phyloP scores from a whole-genome alignment of 352 stramenopile genomes.

The Phytophthora cactorum region DNA sequence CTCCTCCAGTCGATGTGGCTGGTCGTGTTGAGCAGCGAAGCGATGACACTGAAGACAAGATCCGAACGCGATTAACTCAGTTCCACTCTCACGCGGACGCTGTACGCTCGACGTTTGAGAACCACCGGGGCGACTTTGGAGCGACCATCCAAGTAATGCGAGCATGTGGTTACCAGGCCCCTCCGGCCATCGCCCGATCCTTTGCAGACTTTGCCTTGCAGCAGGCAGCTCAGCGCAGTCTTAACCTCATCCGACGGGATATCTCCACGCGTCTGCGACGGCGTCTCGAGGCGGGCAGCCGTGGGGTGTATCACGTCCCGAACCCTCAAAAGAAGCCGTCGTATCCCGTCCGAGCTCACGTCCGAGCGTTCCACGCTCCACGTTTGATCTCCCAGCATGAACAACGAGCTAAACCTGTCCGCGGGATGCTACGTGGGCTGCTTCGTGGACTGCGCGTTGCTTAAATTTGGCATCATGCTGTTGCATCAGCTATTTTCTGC shows the following conservation, averaged over 20 bases:
- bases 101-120: conserved; percentile 55
- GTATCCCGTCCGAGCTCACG: conserved; percentile 20
- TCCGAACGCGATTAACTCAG: conserved; percentile 83
- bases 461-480: neutral
- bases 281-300: conserved; percentile 14
- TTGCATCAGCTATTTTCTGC: too few species aligned
- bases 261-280: conserved; percentile 27
- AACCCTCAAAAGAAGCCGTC: conserved; percentile 22
- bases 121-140: conserved; percentile 10
- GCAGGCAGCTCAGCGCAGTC: conserved; percentile 27
- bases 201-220: conserved; percentile 36
- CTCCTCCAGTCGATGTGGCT: conserved; percentile 72
- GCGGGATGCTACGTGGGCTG: conserved; percentile 17
- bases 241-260: conserved; percentile 23
- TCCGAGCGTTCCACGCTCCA: conserved; percentile 15
- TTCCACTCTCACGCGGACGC: conserved; percentile 77
- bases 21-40: conserved; percentile 80
- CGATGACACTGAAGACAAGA: conserved; percentile 95
- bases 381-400: conserved; percentile 4
- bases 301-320: conserved; percentile 23
- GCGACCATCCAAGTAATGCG: conserved; percentile 31
- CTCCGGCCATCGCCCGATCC: conserved; percentile 20
- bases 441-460: conserved; percentile 15
- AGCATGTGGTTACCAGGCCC: conserved; percentile 22
- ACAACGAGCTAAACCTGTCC: conserved; percentile 8